These are phyloP conservation scores for Thalia dealbata DNA, from an alignment of 176 grass and related monocot genomes.

Conservation along the genomic window DNA sequence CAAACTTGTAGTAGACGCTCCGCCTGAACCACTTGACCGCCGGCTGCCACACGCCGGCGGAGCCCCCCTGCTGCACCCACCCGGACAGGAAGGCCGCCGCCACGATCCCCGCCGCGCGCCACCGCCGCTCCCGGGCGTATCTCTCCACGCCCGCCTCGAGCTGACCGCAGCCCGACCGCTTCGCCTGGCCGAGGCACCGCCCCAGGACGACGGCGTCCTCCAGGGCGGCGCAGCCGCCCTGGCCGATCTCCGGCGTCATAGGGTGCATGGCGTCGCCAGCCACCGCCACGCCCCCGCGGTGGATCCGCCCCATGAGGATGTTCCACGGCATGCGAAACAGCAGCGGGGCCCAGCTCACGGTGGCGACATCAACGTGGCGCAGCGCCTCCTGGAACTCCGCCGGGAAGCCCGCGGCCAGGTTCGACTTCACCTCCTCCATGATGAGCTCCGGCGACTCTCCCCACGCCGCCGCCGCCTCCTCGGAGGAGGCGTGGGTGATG, in stretches of 20 bases:
- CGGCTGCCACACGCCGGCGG: not conserved
- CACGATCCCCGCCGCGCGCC: conserved; percentile 20
- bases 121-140: conserved; percentile 16
- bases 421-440: conserved; percentile 5
- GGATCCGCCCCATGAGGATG: conserved; percentile 12
- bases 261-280: conserved; percentile 34
- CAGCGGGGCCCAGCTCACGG: conserved; percentile 18
- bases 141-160: conserved; percentile 13
- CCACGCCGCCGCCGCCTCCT: too few species aligned
- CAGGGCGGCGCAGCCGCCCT: conserved; percentile 31
- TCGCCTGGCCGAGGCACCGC: conserved; percentile 10
- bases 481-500: conserved; percentile 21
- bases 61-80: conserved; percentile 16
- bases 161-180: not conserved
- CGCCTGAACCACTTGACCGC: conserved; percentile 10
- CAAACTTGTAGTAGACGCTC: not conserved
- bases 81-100: conserved; percentile 25
- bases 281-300: conserved; percentile 20
- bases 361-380: conserved; percentile 3
- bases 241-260: conserved; percentile 16
- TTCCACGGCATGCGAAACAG: conserved; percentile 23
- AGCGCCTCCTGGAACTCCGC: not conserved
- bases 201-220: conserved; percentile 31
- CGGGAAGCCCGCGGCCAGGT: conserved; percentile 19
- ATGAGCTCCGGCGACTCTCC: not conserved